Conservation (phyloP, 139 green algal genomes). For the Coelastrella sp. region DNA sequence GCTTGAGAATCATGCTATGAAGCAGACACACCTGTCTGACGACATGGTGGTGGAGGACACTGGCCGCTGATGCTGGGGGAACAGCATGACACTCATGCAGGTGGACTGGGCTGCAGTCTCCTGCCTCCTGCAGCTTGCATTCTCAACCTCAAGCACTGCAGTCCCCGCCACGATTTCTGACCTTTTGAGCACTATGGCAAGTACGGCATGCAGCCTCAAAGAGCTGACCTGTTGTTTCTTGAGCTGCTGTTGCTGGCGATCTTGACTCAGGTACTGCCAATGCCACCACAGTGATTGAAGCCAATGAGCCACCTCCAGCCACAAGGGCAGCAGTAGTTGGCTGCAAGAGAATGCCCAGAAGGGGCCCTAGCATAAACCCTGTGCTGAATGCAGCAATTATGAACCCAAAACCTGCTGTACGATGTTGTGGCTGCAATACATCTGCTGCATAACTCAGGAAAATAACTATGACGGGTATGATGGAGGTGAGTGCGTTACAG, state of each 20-base stretch:
- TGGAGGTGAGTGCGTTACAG: slow-evolving; percentile 51
- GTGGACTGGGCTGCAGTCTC: too few relatives aligned
- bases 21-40: too few relatives aligned
- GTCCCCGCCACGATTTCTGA: too few relatives aligned
- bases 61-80: too few relatives aligned
- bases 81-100: too few relatives aligned
- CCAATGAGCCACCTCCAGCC: neutral
- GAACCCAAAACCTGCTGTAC: slow-evolving; percentile 66
- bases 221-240: neutral
- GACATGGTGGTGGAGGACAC: too few relatives aligned
- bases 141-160: too few relatives aligned
- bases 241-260: neutral
- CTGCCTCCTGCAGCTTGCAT: too few relatives aligned
- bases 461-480: slow-evolving; percentile 60
- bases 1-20: too few relatives aligned
- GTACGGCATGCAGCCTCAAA: too few relatives aligned
- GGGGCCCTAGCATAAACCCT: slow-evolving; percentile 27
- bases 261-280: slow-evolving; percentile 30
- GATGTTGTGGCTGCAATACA: slow-evolving; percentile 57
- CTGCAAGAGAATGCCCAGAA: neutral
- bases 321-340: neutral
- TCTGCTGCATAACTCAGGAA: slow-evolving; percentile 73
- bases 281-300: neutral
- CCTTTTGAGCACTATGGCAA: too few relatives aligned
- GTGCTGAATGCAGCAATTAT: slow-evolving; percentile 31